Evolutionary conservation across 768 basidiomycete species (phyloP).

Genomic region (Pisolithus tinctorius): DNA sequence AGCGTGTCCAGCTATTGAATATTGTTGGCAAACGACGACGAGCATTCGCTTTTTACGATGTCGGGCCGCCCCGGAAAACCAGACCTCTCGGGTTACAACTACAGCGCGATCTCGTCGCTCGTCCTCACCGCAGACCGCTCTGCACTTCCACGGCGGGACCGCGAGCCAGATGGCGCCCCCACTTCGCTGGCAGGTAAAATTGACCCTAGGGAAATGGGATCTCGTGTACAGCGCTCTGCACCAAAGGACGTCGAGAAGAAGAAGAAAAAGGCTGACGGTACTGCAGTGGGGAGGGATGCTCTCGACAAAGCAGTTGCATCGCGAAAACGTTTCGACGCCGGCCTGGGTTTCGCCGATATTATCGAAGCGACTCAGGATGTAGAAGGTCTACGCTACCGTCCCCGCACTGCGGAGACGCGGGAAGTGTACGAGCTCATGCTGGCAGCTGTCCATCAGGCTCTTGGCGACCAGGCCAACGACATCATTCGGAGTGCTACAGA

Average conservation of each 20-base stretch:
- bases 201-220: conserved; percentile 88
- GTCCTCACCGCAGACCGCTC: conserved; percentile 90
- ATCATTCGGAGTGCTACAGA: conserved; percentile 96
- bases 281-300: conserved; percentile 39
- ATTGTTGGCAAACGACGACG: not conserved
- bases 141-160: conserved; percentile 76
- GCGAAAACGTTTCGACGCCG: conserved; percentile 56
- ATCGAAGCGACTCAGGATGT: conserved; percentile 91
- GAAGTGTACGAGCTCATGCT: conserved; percentile 93
- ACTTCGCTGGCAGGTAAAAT: conserved; percentile 90
- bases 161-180: conserved; percentile 95
- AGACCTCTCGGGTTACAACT: conserved; percentile 90
- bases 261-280: conserved; percentile 74
- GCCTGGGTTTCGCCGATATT: conserved; percentile 83
- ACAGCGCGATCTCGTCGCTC: conserved; percentile 89
- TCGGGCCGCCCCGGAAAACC: conserved; percentile 47
- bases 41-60: conserved; percentile 22
- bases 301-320: conserved; percentile 42
- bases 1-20: no score
- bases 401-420: conserved; percentile 88
- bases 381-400: conserved; percentile 89
- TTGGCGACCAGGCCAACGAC: conserved; percentile 95
- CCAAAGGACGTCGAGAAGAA: conserved; percentile 91
- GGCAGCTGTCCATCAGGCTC: conserved; percentile 67
- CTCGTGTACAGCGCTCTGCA: conserved; percentile 72